Evolutionary conservation across 2,329 filamentous ascomycete genomes (phyloP).

Genomic region (Elsinoe fawcettii): DNA sequence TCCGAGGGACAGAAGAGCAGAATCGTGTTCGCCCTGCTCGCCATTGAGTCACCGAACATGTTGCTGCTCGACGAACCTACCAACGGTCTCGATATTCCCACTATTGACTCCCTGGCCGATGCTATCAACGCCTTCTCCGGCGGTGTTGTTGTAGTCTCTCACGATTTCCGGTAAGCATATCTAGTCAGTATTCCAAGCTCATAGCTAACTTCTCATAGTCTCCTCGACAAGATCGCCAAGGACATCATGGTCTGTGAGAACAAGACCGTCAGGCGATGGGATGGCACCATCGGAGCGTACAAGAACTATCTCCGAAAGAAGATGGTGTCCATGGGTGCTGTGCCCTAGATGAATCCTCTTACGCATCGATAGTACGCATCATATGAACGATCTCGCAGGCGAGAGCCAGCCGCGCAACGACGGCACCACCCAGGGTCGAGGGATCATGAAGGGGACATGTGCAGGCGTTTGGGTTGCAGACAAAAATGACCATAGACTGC

Average conservation of each 20-base stretch:
- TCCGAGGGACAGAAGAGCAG: conserved; percentile 97
- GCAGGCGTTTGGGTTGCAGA: conserved; percentile 11
- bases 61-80: conserved; percentile 95
- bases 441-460: conserved; percentile 2
- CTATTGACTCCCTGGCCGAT: conserved; percentile 93
- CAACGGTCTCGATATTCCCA: conserved; percentile 98
- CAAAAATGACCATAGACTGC: conserved; percentile 12
- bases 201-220: conserved; percentile 46
- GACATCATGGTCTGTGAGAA: conserved; percentile 99
- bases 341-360: conserved; percentile 46
- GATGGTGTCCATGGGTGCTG: conserved; percentile 83
- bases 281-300: conserved; percentile 85
- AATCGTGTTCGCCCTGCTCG: conserved; percentile 94
- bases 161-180: conserved; percentile 87
- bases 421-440: conserved; percentile 9
- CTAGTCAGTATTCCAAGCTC: not conserved
- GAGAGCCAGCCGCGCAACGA: conserved; percentile 6
- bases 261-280: conserved; percentile 85
- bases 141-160: conserved; percentile 94
- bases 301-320: conserved; percentile 99
- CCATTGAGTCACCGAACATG: conserved; percentile 97
- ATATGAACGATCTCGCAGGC: conserved; percentile 13
- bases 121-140: conserved; percentile 95
- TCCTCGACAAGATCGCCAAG: conserved; percentile 98
- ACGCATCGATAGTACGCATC: not conserved